Percentiles rank a stretch among this genome's conserved stretches.
Evolutionary conservation across 1,139 yeast species (phyloP).

Genomic region (Blastobotrys serpentis): DNA sequence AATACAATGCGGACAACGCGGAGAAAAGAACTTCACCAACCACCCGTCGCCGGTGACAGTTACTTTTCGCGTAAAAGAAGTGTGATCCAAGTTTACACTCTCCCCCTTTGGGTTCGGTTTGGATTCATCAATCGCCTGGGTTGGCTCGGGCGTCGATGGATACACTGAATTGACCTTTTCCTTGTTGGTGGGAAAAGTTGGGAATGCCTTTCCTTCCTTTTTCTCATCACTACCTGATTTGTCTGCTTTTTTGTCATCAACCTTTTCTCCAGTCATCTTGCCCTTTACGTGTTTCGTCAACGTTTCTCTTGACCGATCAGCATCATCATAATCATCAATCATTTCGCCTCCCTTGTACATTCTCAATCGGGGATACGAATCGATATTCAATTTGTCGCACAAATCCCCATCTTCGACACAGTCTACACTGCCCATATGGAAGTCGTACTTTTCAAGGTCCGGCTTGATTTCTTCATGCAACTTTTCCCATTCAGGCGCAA

Average conservation of each 20-base stretch:
- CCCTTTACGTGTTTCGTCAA: constrained; percentile 19
- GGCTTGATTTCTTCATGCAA: constrained; percentile 28
- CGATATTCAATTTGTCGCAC: constrained; percentile 35
- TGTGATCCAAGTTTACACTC: constrained; percentile 27
- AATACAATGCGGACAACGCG: constrained; percentile 41
- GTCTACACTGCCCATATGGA: constrained; percentile 42
- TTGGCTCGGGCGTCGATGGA: constrained; percentile 20
- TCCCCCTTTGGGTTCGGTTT: constrained; percentile 29
- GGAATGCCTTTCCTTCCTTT: no score
- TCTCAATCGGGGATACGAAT: constrained; percentile 38
- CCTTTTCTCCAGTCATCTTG: constrained; percentile 11
- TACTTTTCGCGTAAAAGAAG: constrained; percentile 26
- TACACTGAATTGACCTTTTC: constrained; percentile 22
- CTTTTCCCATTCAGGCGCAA: constrained; percentile 43
- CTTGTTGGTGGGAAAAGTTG: constrained; percentile 17
- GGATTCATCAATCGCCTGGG: constrained; percentile 15
- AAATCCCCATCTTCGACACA: constrained; percentile 44
- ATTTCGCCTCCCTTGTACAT: constrained; percentile 37
- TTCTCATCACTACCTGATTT: no score
- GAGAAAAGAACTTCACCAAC: constrained; percentile 44
- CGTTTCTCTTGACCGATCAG: constrained; percentile 19
- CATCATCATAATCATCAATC: constrained; percentile 28
- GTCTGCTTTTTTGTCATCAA: neutral
- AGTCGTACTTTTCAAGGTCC: constrained; percentile 25
- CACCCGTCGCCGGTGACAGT: constrained; percentile 37